These are phyloP conservation scores for Bassia scoparia DNA, from an alignment of 148 eudicot species.

Conservation along the genomic window DNA sequence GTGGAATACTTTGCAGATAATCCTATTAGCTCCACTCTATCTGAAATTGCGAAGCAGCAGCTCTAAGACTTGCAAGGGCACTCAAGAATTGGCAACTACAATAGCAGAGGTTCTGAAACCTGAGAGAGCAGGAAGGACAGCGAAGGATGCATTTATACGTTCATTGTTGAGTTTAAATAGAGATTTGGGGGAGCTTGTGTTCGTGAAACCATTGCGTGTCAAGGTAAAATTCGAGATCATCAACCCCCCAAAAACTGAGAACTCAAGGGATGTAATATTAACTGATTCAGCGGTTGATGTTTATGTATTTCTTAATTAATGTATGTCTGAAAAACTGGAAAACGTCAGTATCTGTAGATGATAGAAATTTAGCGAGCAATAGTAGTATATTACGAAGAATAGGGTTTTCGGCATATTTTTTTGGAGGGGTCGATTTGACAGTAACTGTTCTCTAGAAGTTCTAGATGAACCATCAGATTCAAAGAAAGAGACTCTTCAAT, in stretches of 20 bases:
- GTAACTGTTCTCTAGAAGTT: background rate
- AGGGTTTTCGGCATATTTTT: background rate
- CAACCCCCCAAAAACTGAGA: conserved; percentile 64
- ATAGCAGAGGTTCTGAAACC: conserved; percentile 54
- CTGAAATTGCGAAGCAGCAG: conserved; percentile 43
- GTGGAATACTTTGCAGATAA: conserved; percentile 44
- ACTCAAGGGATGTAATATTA: conserved; percentile 47
- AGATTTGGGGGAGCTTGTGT: conserved; percentile 57
- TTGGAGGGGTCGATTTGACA: background rate
- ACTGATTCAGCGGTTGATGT: conserved; percentile 66
- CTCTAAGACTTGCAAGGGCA: conserved; percentile 18
- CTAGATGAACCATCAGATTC: background rate
- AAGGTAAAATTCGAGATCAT: conserved; percentile 48
- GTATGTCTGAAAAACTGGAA: background rate
- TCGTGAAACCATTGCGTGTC: conserved; percentile 61
- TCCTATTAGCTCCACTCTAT: conserved; percentile 67
- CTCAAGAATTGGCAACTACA: conserved; percentile 45
- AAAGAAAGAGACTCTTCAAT: background rate
- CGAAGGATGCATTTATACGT: conserved; percentile 37
- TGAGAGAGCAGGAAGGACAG: conserved; percentile 19
- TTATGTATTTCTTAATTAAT: conserved; percentile 43
- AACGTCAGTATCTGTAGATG: background rate
- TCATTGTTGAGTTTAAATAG: conserved; percentile 39
- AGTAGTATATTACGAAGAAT: background rate
- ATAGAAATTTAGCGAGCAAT: background rate